A percentile compares a stretch with the other conserved stretches of the same genome.
These are phyloP conservation scores for Monosporascus sp. DNA, from an alignment of 2,329 filamentous ascomycete species.

Conservation along the genomic window DNA sequence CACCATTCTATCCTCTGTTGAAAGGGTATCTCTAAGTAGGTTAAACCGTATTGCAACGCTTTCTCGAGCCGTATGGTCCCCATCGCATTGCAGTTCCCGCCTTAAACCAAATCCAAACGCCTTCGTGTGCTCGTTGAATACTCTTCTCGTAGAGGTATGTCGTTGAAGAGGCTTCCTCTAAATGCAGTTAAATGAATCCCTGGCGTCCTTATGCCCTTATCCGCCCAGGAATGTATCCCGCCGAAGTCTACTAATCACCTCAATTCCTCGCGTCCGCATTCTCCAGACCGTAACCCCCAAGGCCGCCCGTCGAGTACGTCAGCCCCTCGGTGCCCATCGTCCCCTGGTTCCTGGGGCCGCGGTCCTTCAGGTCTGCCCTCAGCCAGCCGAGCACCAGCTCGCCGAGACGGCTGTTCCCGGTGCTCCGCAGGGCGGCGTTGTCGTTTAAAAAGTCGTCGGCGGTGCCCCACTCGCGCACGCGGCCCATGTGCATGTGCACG, in stretches of 20 bases:
- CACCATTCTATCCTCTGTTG: conserved; percentile 22
- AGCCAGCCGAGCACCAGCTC: conserved; percentile 88
- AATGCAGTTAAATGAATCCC: background rate
- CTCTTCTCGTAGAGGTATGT: background rate
- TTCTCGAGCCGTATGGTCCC: no score
- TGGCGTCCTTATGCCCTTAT: background rate
- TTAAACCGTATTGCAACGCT: background rate
- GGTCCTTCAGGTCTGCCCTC: conserved; percentile 68
- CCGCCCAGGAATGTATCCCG: background rate
- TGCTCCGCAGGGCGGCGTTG: conserved; percentile 33
- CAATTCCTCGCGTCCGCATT: conserved; percentile 28
- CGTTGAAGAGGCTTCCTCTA: background rate
- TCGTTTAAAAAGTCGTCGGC: conserved; percentile 63
- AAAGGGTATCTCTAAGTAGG: conserved; percentile 23
- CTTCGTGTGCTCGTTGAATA: background rate
- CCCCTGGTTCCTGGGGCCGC: conserved; percentile 67
- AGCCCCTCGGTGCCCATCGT: conserved; percentile 55
- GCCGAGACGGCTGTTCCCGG: conserved; percentile 78
- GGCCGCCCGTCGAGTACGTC: conserved; percentile 51
- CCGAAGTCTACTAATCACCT: background rate
- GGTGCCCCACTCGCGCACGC: conserved; percentile 78
- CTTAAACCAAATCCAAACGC: background rate
- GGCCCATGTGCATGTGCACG: conserved; percentile 89
- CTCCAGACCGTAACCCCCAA: conserved; percentile 56
- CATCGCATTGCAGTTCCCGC: background rate